These are phyloP conservation scores for Camelina neglecta DNA, from an alignment of 345 rosid species.

Conservation along the genomic window DNA sequence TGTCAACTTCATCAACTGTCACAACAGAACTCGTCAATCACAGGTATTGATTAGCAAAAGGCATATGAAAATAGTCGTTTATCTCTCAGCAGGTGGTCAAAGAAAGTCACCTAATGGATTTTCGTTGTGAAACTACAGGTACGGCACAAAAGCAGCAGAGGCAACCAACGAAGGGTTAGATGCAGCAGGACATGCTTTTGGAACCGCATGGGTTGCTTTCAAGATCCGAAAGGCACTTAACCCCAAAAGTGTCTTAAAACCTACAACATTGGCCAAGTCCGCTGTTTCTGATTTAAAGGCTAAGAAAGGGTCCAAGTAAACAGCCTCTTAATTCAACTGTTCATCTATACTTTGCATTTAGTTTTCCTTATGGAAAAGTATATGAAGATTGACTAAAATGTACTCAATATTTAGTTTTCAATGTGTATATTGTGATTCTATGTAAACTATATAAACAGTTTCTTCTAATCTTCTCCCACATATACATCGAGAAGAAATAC, in stretches of 20 bases:
- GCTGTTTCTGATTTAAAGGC: conserved; percentile 60
- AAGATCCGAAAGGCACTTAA: conserved; percentile 86
- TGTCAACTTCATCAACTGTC: conserved; percentile 85
- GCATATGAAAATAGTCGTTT: conserved; percentile 10
- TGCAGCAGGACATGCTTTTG: conserved; percentile 91
- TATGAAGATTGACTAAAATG: conserved; percentile 5
- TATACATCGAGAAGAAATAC: not conserved
- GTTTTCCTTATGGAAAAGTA: not conserved
- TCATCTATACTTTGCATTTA: conserved; percentile 1
- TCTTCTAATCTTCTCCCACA: not conserved
- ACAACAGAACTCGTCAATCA: conserved; percentile 85
- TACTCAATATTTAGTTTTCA: conserved; percentile 1
- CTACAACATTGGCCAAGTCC: conserved; percentile 70
- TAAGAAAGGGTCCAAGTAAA: conserved; percentile 47
- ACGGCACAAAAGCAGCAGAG: conserved; percentile 76
- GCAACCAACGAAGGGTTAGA: conserved; percentile 74
- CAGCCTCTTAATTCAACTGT: not conserved
- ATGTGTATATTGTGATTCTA: conserved; percentile 34
- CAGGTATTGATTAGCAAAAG: conserved; percentile 46
- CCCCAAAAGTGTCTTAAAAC: conserved; percentile 75
- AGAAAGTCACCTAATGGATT: not conserved
- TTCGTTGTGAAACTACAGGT: conserved; percentile 50
- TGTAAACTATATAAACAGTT: conserved; percentile 16
- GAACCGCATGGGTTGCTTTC: conserved; percentile 94
- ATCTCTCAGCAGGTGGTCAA: conserved; percentile 12